These are phyloP conservation scores for Glomus cerebriforme DNA, from an alignment of 192 early-diverging fungal species.

Conservation along the genomic window DNA sequence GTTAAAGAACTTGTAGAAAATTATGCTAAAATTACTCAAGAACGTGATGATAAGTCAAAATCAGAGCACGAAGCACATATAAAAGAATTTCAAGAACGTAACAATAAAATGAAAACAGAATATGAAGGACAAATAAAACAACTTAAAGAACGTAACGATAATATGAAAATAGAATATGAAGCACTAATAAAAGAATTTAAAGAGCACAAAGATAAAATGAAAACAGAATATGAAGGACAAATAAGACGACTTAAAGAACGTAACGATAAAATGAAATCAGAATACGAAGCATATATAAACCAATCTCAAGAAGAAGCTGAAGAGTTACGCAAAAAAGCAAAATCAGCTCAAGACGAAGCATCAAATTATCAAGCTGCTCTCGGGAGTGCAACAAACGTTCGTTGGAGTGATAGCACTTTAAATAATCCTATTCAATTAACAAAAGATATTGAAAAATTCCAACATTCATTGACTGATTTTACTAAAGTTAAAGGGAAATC, in stretches of 20 bases:
- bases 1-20: background rate
- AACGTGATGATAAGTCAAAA: too few relatives aligned
- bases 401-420: background rate
- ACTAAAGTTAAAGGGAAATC: constrained; percentile 18
- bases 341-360: background rate
- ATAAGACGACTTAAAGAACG: too few relatives aligned
- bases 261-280: background rate
- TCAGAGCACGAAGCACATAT: too few relatives aligned
- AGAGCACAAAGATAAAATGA: too few relatives aligned
- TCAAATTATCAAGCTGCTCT: constrained; percentile 6
- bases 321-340: background rate
- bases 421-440: constrained; percentile 7
- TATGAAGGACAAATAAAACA: too few relatives aligned
- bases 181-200: too few relatives aligned
- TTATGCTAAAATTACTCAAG: background rate
- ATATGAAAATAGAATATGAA: too few relatives aligned
- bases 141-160: too few relatives aligned
- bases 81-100: too few relatives aligned
- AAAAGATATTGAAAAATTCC: background rate
- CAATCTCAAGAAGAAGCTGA: constrained; percentile 7
- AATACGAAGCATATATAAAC: too few relatives aligned
- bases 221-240: too few relatives aligned
- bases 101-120: too few relatives aligned
- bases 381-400: background rate
- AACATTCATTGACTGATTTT: background rate